Conservation (phyloP, 2,329 filamentous ascomycete genomes). For the Zelopaecilomyces penicillatus region DNA sequence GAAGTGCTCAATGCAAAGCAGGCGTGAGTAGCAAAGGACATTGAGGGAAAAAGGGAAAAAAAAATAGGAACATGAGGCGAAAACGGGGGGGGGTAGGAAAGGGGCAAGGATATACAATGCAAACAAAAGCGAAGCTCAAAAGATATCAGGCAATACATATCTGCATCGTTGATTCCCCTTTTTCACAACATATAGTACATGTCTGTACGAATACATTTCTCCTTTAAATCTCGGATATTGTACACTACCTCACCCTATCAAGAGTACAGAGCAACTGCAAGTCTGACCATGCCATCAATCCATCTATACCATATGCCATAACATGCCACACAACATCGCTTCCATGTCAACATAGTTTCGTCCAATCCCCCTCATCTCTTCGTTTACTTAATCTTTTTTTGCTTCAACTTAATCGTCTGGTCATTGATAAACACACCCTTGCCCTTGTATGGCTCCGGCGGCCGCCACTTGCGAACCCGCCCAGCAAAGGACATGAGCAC, state of each 20-base stretch:
- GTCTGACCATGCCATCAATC: too few species aligned
- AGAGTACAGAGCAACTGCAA: too few species aligned
- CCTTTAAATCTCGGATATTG: constrained; percentile 1
- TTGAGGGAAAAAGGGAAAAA: background rate
- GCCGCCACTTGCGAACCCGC: constrained; percentile 77
- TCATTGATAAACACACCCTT: constrained; percentile 98
- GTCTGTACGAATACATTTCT: constrained; percentile 20
- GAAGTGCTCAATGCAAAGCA: constrained; percentile 52
- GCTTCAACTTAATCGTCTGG: constrained; percentile 96
- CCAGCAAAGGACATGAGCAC: constrained; percentile 87
- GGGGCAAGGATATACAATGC: background rate
- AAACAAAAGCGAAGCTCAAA: too few species aligned
- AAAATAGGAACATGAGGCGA: constrained; percentile 2
- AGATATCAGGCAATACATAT: constrained; percentile 11
- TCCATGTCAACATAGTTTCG: too few species aligned
- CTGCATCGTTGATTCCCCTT: constrained; percentile 11
- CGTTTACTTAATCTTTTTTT: constrained; percentile 85
- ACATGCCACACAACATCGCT: too few species aligned
- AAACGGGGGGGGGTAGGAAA: background rate
- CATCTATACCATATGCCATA: too few species aligned
- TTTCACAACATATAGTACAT: constrained; percentile 17
- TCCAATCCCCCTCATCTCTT: background rate
- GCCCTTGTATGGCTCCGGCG: constrained; percentile 96
- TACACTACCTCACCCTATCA: background rate
- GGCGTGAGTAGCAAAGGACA: constrained; percentile 8